Base-by-base conservation (phyloP, 169 alveolate species). In the Cryptosporidium ubiquitum region DNA sequence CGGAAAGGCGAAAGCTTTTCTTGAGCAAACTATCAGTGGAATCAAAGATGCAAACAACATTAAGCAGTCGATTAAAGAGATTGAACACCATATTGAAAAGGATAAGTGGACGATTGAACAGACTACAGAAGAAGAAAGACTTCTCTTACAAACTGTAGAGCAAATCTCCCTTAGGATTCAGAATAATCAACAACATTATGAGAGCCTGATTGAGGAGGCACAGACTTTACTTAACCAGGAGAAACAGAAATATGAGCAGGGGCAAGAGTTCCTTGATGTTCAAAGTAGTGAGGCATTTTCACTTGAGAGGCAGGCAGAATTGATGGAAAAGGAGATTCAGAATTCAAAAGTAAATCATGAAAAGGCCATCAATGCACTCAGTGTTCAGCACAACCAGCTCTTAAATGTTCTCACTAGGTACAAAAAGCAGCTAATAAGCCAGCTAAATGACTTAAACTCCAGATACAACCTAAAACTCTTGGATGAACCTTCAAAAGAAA, bases 101-200 rank as follows among this genome's bases (percentile, higher is more conserved):
- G 86, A 79, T 61, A 79, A 79, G 14, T 79, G 86, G 86, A 79
- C 86, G n/a, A 79, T 79, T 26, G 86, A 79, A 40, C 86, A 79
- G 26, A 61, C 86, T 2, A 79, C 86, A 26, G 86, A 79, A 16
- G 86, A 79, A 49, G 86, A 79, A 42, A 58, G 66, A 20, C 47
- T 79, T 0, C 52, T 79, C 1, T 64, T 79, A 44, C 86, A 79
- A 31, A 79, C 86, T 42, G 86, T 79, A 9, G 86, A 79, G 9
- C 86, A 79, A 14, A 79, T 79, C 16, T 79, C 86, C 9, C 75
- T 79, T 3, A 37, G 86, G 14, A 79, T 79, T 39, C 86, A 79
- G 23, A 79, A 79, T n/a, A 79, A 79, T 47, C 86, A 79, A 47
- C 86, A 61, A 31, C 86, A 79, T n/a, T 79, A 79, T 47, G 86